Base-by-base conservation (phyloP, 2,329 filamentous ascomycete genomes). In the Zalaria sp. region DNA sequence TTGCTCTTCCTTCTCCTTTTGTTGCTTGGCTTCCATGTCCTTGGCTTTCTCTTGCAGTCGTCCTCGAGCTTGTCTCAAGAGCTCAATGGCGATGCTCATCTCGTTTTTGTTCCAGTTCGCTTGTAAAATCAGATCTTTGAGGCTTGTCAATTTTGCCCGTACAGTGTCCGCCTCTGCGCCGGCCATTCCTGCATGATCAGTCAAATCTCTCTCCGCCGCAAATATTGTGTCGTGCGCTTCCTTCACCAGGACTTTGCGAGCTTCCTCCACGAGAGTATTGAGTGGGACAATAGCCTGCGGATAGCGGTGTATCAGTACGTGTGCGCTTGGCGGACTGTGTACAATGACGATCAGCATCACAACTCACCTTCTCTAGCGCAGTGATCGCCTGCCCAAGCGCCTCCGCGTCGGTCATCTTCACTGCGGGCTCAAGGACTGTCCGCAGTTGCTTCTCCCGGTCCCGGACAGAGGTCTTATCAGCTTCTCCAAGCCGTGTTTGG, bases 221-320 rank as follows among this genome's bases (percentile, higher is more conserved):
- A 60, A 58, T 37, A 60, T 58, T 11, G 55, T 56, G 37, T 59
- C 56, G 38, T 61, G 58, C 1, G 58, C 57, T 5, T 57, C 44
- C 11, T 50, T 53, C 39, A 59, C 39, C 6, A 59, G 48, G 1
- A 49, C 29, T 31, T 57, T 57, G 25, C 56, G 50, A 1, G 53
- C 50, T 9, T 51, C 46, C 7, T 47, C 43, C 5, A 54, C 46
- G 7, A 49, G 45, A 5, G 48, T 38, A 2, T 45, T 47, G 35
- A 61, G 46, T 5, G 57, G 55, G 7, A 44, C 42, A 8, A 49
- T 40, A 5, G 43, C 46, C 36, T 50, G 27, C 28, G 18, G 18
- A 18, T 18, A 18, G 18, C 18, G 18, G 18, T 18, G 18, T 18
- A 18, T 18, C 18, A 18, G 18, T 18, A 18, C 18, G 18, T 18